Evolutionary conservation across 116 monocot species (phyloP).

Genomic region (Cymodocea nodosa): DNA sequence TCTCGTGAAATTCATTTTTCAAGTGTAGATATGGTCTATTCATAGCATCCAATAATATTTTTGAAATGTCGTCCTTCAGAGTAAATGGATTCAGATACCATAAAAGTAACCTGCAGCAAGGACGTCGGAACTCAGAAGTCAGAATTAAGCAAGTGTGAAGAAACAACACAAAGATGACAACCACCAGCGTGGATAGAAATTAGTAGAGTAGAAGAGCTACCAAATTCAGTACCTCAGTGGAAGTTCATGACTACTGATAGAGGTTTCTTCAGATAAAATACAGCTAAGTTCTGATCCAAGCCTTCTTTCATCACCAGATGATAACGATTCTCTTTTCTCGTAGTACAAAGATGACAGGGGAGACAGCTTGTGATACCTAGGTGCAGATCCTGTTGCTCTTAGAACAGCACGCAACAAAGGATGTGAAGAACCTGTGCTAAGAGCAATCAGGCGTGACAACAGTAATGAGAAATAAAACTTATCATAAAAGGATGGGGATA

Average conservation of each 20-base stretch:
- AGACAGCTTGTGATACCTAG: constrained; percentile 24
- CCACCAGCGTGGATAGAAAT: neutral
- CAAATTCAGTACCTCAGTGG: constrained; percentile 34
- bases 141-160: neutral
- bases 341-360: constrained; percentile 10
- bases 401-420: constrained; percentile 32
- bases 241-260: constrained; percentile 18
- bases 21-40: constrained; percentile 65
- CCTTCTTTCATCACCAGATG: constrained; percentile 12
- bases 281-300: constrained; percentile 24
- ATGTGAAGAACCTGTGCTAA: constrained; percentile 21
- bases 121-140: neutral
- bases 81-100: constrained; percentile 74
- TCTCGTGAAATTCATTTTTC: constrained; percentile 46
- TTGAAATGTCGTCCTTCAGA: constrained; percentile 60
- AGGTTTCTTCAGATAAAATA: constrained; percentile 16
- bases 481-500: neutral
- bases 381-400: constrained; percentile 33
- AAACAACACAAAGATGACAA: neutral
- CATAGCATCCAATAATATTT: constrained; percentile 31
- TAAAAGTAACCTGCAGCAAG: constrained; percentile 37
- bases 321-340: constrained; percentile 18
- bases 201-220: neutral
- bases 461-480: neutral
- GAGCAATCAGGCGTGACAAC: constrained; percentile 5